Percentiles rank a stretch among this genome's conserved stretches.
phyloP scores from a whole-genome alignment of 2,329 filamentous ascomycete species.

The Botryotinia globosa region DNA sequence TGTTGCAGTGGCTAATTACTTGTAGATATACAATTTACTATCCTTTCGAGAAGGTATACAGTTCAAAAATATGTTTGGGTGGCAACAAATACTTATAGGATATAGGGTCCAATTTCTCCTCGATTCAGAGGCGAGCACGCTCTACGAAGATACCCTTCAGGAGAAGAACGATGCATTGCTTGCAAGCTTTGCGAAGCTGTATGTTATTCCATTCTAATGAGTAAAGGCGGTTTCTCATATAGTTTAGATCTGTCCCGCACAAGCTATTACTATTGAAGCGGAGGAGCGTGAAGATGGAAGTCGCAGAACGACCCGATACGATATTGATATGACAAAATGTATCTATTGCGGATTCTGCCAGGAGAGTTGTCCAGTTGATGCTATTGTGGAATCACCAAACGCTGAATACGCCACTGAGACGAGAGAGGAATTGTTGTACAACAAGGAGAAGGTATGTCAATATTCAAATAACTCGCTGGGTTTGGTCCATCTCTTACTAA shows the following conservation, averaged over 20 bases:
- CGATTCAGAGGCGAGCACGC: constrained; percentile 98
- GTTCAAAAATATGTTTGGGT: not conserved
- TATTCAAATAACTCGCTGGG: constrained; percentile 39
- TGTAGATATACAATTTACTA: constrained; percentile 95
- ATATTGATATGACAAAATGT: constrained; percentile 99
- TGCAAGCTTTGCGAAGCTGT: constrained; percentile 98
- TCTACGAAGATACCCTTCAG: constrained; percentile 90
- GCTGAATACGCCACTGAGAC: constrained; percentile 74
- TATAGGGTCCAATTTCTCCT: constrained; percentile 87
- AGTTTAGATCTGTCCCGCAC: constrained; percentile 80
- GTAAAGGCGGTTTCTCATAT: constrained; percentile 19
- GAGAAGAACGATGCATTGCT: constrained; percentile 98
- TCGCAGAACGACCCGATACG: constrained; percentile 92
- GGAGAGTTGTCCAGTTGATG: constrained; percentile 97
- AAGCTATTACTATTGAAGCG: constrained; percentile 98
- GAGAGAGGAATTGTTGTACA: constrained; percentile 93
- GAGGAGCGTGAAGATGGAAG: constrained; percentile 97
- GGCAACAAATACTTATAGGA: constrained; percentile 29
- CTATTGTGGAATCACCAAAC: constrained; percentile 76
- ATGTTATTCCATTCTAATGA: constrained; percentile 25
- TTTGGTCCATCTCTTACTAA: not conserved
- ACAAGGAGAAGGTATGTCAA: constrained; percentile 69
- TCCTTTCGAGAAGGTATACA: constrained; percentile 84
- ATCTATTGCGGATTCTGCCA: constrained; percentile 99
- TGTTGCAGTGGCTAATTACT: constrained; percentile 33